These are phyloP conservation scores for Yamadazyma friedrichii DNA, from an alignment of 1,139 yeast genomes.

Conservation along the genomic window DNA sequence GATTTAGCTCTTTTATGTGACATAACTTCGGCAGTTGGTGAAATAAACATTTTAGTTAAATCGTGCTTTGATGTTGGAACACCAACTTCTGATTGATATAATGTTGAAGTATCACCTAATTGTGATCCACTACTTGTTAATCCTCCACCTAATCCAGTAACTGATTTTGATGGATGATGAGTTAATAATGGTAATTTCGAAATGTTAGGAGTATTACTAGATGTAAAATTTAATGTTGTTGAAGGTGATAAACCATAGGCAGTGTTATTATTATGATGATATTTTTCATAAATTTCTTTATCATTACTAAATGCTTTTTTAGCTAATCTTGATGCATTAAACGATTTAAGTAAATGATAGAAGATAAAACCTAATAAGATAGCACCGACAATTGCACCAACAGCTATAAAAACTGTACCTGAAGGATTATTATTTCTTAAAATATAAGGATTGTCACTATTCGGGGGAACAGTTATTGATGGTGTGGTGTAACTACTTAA, in stretches of 20 bases:
- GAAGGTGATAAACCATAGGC: conserved; percentile 30
- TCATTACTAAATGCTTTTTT: conserved; percentile 33
- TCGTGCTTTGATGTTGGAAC: conserved; percentile 40
- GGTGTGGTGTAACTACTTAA: conserved; percentile 44
- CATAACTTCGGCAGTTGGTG: conserved; percentile 80
- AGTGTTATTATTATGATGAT: conserved; percentile 33
- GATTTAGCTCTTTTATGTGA: conserved; percentile 38
- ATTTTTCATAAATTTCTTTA: conserved; percentile 37
- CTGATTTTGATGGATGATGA: conserved; percentile 21
- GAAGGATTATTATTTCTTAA: conserved; percentile 50
- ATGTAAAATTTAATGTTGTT: conserved; percentile 9
- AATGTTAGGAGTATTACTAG: conserved; percentile 21
- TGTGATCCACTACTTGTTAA: conserved; percentile 21
- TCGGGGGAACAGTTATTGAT: conserved; percentile 61
- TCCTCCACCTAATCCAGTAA: conserved; percentile 15
- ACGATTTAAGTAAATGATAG: conserved; percentile 36
- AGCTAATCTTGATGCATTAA: conserved; percentile 40
- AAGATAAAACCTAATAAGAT: conserved; percentile 45
- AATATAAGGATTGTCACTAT: conserved; percentile 60
- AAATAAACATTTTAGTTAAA: conserved; percentile 59
- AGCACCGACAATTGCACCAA: conserved; percentile 67
- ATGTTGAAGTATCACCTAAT: conserved; percentile 39
- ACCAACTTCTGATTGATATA: conserved; percentile 35
- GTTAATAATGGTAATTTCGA: conserved; percentile 39
- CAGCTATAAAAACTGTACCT: conserved; percentile 81